phyloP scores from a whole-genome alignment of 352 stramenopile species.

The Pythium biforme region DNA sequence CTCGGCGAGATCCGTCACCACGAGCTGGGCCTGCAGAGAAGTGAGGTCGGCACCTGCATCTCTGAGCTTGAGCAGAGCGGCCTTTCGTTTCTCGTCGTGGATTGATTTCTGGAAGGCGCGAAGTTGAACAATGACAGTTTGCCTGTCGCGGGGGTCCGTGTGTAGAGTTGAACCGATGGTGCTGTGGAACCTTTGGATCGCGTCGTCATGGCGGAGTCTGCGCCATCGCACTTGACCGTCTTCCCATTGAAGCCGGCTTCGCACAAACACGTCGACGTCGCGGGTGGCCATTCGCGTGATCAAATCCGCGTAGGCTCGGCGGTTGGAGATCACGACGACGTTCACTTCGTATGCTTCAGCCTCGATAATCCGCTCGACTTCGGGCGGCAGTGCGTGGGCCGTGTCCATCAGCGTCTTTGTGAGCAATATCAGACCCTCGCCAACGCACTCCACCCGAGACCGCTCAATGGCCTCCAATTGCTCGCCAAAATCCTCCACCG shows the following conservation, averaged over 20 bases:
- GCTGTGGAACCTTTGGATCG: conserved; percentile 55
- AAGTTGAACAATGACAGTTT: conserved; percentile 53
- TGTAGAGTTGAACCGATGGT: conserved; percentile 63
- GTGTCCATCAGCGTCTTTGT: conserved; percentile 67
- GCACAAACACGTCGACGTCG: conserved; percentile 68
- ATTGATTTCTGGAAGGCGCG: conserved; percentile 44
- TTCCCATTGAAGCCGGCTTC: conserved; percentile 64
- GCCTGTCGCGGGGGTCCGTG: conserved; percentile 64
- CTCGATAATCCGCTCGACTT: conserved; percentile 78
- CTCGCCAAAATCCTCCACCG: conserved; percentile 40
- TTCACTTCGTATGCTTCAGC: conserved; percentile 77
- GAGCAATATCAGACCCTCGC: conserved; percentile 36
- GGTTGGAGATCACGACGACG: conserved; percentile 79
- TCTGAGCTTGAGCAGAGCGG: conserved; percentile 47
- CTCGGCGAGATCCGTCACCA: conserved; percentile 42
- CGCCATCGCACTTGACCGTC: conserved; percentile 62
- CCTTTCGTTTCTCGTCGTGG: conserved; percentile 54
- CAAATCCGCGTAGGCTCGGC: conserved; percentile 68
- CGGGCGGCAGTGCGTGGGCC: conserved; percentile 51
- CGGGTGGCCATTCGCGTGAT: conserved; percentile 59
- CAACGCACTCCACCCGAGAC: conserved; percentile 43
- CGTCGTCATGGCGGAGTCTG: conserved; percentile 69
- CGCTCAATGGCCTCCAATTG: conserved; percentile 56
- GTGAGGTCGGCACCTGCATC: conserved; percentile 41
- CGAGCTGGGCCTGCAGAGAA: conserved; percentile 33